These are phyloP conservation scores for Parietaria judaica DNA, from an alignment of 306 rosid genomes.

Conservation along the genomic window DNA sequence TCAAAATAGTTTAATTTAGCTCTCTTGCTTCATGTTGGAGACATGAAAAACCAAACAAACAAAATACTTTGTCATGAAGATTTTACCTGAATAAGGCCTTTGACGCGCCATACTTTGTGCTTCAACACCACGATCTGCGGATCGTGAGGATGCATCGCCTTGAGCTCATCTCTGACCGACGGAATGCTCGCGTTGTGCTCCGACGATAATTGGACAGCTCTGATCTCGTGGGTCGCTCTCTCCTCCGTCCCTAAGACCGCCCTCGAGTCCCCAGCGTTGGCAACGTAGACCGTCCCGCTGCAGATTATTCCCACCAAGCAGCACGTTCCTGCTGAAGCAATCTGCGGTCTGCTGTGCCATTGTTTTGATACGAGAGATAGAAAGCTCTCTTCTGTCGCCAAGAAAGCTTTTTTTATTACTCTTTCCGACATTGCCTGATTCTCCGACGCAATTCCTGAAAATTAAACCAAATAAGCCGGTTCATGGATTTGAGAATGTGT, in stretches of 20 bases:
- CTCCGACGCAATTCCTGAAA: conserved; percentile 50
- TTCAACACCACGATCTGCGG: conserved; percentile 58
- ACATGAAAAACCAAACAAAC: too few species aligned
- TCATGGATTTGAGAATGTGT: not conserved
- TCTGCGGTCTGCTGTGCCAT: conserved; percentile 57
- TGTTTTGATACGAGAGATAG: conserved; percentile 57
- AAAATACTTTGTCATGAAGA: too few species aligned
- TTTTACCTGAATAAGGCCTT: conserved; percentile 79
- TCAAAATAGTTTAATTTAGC: too few species aligned
- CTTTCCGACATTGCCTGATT: conserved; percentile 51
- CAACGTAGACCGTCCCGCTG: conserved; percentile 50
- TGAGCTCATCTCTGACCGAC: conserved; percentile 62
- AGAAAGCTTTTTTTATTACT: conserved; percentile 51
- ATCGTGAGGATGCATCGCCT: conserved; percentile 51
- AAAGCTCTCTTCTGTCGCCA: conserved; percentile 66
- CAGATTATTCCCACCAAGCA: conserved; percentile 70
- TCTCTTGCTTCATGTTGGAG: too few species aligned
- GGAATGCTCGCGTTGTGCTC: conserved; percentile 72
- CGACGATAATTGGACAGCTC: conserved; percentile 58
- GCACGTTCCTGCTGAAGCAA: conserved; percentile 72
- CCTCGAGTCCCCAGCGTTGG: conserved; percentile 78
- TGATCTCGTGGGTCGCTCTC: conserved; percentile 49
- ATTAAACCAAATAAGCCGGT: not conserved
- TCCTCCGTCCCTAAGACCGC: conserved; percentile 57
- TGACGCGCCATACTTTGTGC: conserved; percentile 80